Evolutionary conservation across 495 filamentous ascomycete species (phyloP).

Genomic region (Tuber brumale): DNA sequence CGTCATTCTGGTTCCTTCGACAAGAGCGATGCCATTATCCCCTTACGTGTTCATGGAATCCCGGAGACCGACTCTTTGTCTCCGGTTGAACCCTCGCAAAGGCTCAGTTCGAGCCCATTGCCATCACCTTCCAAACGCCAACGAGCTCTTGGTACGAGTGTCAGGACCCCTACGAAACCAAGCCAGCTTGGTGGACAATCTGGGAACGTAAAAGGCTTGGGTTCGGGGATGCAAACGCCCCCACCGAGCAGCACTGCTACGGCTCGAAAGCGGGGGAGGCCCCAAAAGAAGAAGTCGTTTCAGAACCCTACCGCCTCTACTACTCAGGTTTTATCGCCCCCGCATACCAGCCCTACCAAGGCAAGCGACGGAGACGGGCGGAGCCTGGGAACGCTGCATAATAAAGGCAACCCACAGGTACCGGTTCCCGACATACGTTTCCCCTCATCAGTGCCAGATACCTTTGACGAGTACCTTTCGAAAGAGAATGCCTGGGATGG

Average conservation of each 20-base stretch:
- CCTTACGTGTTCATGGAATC: constrained; percentile 31
- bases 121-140: constrained; percentile 35
- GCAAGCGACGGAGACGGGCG: constrained; percentile 18
- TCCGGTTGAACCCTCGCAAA: constrained; percentile 29
- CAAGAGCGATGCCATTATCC: constrained; percentile 34
- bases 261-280: constrained; percentile 35
- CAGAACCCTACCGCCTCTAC: constrained; percentile 17
- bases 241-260: constrained; percentile 39
- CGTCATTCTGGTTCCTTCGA: constrained; percentile 29
- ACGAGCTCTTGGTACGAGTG: constrained; percentile 17
- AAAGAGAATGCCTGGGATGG: constrained; percentile 20
- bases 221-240: constrained; percentile 41
- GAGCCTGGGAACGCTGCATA: constrained; percentile 14
- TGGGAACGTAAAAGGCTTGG: constrained; percentile 18
- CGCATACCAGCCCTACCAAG: constrained; percentile 25
- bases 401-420: constrained; percentile 23
- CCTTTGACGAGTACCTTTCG: constrained; percentile 2
- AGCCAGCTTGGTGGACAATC: constrained; percentile 14
- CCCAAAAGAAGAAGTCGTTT: constrained; percentile 27
- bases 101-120: constrained; percentile 31
- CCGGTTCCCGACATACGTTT: constrained; percentile 29
- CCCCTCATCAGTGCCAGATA: constrained; percentile 18
- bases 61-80: constrained; percentile 25
- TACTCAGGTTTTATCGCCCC: constrained; percentile 19
- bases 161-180: constrained; percentile 34